Conservation (phyloP, 2,329 filamentous ascomycete genomes). For the Pestalotiopsis sp. region DNA sequence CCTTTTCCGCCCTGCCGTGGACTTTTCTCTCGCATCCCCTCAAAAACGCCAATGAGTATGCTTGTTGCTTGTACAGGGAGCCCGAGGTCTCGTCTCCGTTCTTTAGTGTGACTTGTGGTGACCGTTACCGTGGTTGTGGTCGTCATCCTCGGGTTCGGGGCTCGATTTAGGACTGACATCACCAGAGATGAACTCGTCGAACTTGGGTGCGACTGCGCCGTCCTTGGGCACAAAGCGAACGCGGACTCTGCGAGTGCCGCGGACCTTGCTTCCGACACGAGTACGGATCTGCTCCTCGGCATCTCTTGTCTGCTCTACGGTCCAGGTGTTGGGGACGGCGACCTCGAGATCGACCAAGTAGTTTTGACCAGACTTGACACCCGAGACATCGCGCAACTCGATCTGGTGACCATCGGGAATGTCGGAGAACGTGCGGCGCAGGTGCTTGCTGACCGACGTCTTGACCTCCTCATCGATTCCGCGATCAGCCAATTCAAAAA, state of each 20-base stretch:
- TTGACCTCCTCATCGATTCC: conserved; percentile 85
- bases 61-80: background rate
- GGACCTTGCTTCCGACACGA: conserved; percentile 72
- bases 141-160: conserved; percentile 59
- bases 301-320: conserved; percentile 66
- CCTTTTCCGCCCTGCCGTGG: conserved; percentile 13
- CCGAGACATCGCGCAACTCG: conserved; percentile 76
- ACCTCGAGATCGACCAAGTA: conserved; percentile 90
- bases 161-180: conserved; percentile 58
- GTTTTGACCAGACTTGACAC: conserved; percentile 95
- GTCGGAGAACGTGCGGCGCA: conserved; percentile 56
- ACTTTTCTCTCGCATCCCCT: conserved; percentile 19
- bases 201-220: conserved; percentile 52
- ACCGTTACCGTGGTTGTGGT: conserved; percentile 36
- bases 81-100: background rate
- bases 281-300: conserved; percentile 76
- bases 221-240: conserved; percentile 80
- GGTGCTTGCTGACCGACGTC: conserved; percentile 66
- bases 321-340: conserved; percentile 75
- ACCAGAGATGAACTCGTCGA: conserved; percentile 77
- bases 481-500: conserved; percentile 89
- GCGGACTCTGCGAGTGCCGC: conserved; percentile 80
- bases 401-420: conserved; percentile 58
- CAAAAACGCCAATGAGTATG: conserved; percentile 22
- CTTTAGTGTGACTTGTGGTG: conserved; percentile 21